Evolutionary conservation across 257 asterid genomes (phyloP).

Genomic region (Mitragyna speciosa): DNA sequence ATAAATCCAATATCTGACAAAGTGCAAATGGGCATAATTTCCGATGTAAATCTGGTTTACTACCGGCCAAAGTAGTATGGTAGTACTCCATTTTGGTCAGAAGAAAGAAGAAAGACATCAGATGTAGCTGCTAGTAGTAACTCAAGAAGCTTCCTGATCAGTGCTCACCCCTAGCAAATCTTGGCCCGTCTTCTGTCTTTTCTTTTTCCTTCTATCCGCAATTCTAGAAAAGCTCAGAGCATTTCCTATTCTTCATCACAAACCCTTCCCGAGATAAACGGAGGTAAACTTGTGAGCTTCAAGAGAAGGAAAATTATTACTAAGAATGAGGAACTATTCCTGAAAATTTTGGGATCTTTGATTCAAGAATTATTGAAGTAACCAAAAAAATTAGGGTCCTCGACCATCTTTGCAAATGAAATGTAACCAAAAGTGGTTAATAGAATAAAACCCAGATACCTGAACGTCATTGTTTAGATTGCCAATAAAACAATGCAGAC

Average conservation of each 20-base stretch:
- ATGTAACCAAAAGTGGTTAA: too few species aligned
- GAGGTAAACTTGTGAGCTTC: not conserved
- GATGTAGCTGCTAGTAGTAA: not conserved
- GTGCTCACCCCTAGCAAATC: not conserved
- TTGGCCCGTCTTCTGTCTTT: not conserved
- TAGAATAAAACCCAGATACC: too few species aligned
- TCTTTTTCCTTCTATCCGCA: not conserved
- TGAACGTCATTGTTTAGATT: too few species aligned
- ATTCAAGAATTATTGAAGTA: too few species aligned
- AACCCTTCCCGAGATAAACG: not conserved
- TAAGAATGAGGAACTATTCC: not conserved
- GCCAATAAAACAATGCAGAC: not conserved
- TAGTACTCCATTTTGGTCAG: slow-evolving; percentile 17
- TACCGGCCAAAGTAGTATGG: slow-evolving; percentile 28
- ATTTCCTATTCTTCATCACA: not conserved
- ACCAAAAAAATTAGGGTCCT: too few species aligned
- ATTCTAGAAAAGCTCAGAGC: not conserved
- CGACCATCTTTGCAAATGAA: too few species aligned
- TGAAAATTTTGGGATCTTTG: too few species aligned
- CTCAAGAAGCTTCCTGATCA: slow-evolving; percentile 18
- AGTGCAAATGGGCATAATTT: slow-evolving; percentile 48
- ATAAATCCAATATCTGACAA: slow-evolving; percentile 37
- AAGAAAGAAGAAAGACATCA: not conserved
- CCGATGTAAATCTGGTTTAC: slow-evolving; percentile 41
- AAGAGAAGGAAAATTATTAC: not conserved